A percentile compares a stretch with the other conserved stretches of the same genome.
phyloP scores from a whole-genome alignment of 2,329 filamentous ascomycete genomes.

The Sporothrix euskadiensis region DNA sequence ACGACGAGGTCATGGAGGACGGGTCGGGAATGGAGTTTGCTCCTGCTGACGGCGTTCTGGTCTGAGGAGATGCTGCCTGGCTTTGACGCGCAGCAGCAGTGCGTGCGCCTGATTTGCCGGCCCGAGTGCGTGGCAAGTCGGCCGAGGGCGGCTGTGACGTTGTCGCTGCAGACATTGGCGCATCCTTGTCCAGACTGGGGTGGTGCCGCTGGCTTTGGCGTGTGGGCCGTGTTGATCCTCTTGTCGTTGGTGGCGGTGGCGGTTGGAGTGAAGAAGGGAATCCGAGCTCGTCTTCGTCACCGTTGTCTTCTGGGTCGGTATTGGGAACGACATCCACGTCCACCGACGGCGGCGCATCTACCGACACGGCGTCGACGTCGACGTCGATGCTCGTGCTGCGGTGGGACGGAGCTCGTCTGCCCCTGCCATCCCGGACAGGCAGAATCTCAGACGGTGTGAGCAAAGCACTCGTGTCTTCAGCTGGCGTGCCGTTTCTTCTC shows the following conservation, averaged over 20 bases:
- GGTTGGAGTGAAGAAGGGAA: neutral
- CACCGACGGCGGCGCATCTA: neutral
- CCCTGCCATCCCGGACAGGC: neutral
- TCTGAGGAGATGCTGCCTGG: conserved; percentile 33
- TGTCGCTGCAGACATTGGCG: neutral
- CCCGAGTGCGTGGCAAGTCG: conserved; percentile 38
- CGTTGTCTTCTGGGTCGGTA: conserved; percentile 33
- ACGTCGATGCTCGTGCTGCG: neutral
- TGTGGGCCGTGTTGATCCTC: neutral
- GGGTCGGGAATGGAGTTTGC: neutral
- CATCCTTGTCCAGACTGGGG: neutral
- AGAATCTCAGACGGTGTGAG: neutral
- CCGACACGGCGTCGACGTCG: neutral
- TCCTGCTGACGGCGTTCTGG: conserved; percentile 27
- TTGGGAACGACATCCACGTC: conserved; percentile 25
- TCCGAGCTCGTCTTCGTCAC: conserved; percentile 24
- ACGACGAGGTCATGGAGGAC: conserved; percentile 18
- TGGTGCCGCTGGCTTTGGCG: conserved; percentile 28
- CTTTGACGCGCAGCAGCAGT: conserved; percentile 35
- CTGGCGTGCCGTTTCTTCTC: neutral
- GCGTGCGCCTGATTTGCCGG: conserved; percentile 40
- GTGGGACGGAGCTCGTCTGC: neutral
- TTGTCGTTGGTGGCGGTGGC: neutral
- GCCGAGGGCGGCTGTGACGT: conserved; percentile 31
- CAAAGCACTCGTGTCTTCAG: neutral